A percentile compares a stretch with the other conserved stretches of the same genome.
Evolutionary conservation across 768 basidiomycete species (phyloP).

Genomic region (Brasilioporus rufonigricans): DNA sequence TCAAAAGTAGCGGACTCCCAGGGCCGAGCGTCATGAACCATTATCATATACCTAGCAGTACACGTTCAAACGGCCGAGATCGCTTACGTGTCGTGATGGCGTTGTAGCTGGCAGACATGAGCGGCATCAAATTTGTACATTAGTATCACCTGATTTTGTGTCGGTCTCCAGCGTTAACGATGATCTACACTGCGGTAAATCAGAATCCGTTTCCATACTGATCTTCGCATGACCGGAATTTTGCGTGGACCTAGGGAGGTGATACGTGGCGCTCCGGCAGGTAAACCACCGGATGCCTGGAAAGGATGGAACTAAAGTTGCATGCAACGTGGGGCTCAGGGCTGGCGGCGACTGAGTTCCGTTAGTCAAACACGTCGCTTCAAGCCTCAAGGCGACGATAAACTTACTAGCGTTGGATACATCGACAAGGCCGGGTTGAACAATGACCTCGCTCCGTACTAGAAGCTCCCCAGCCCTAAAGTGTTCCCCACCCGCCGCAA

Average conservation of each 20-base stretch:
- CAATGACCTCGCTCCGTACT: background rate
- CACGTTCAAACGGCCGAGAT: background rate
- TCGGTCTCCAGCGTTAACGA: no score
- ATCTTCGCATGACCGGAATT: conserved; percentile 6
- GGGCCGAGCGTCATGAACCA: background rate
- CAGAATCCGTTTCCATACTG: background rate
- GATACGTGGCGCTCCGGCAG: conserved; percentile 13
- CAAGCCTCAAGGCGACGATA: background rate
- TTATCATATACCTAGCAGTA: background rate
- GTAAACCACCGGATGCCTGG: conserved; percentile 8
- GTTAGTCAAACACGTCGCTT: background rate
- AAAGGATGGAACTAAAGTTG: background rate
- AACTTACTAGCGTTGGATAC: background rate
- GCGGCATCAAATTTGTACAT: background rate
- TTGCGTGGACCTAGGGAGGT: background rate
- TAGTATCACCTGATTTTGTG: background rate
- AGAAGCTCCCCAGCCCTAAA: background rate
- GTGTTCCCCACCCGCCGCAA: background rate
- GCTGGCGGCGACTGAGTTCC: background rate
- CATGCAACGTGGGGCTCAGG: background rate
- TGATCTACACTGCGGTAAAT: conserved; percentile 16
- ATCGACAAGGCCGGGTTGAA: background rate
- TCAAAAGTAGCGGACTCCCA: background rate
- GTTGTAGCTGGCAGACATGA: background rate
- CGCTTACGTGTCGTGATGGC: background rate